Evolutionary conservation across 2,329 filamentous ascomycete species (phyloP).

Genomic region (Diatrype stigma): DNA sequence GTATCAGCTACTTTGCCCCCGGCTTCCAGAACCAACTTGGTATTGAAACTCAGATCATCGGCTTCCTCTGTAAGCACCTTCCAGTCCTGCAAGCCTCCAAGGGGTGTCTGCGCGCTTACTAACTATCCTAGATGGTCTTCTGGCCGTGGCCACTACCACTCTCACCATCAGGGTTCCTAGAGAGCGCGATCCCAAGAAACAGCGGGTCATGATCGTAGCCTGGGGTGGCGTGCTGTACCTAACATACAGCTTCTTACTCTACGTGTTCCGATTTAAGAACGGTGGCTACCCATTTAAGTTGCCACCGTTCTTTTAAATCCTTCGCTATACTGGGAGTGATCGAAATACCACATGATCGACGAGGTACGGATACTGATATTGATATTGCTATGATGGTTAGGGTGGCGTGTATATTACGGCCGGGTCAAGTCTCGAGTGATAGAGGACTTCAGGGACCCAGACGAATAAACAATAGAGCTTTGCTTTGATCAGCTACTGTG

Average conservation of each 20-base stretch:
- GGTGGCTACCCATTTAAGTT: conserved; percentile 90
- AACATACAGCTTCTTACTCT: conserved; percentile 91
- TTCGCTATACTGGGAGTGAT: neutral
- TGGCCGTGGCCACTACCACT: conserved; percentile 88
- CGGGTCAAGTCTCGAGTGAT: neutral
- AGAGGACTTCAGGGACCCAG: neutral
- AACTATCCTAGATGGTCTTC: conserved; percentile 50
- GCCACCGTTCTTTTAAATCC: conserved; percentile 70
- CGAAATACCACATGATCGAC: neutral
- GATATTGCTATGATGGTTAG: neutral
- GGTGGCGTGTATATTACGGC: neutral
- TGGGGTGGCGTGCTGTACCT: conserved; percentile 75
- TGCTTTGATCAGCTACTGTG: too few species aligned
- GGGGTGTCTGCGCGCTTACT: conserved; percentile 13
- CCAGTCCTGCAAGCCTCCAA: conserved; percentile 1
- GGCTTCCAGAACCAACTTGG: conserved; percentile 95
- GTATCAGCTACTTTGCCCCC: conserved; percentile 82
- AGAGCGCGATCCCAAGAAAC: conserved; percentile 69
- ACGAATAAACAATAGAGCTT: neutral
- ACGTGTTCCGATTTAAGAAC: conserved; percentile 92
- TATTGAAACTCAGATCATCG: conserved; percentile 91
- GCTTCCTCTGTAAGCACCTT: conserved; percentile 75
- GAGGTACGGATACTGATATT: too few species aligned
- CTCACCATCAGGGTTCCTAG: conserved; percentile 90
- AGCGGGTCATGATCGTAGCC: conserved; percentile 75